Evolutionary conservation across 306 rosid genomes (phyloP).

Genomic region (Lathyrus aphaca): DNA sequence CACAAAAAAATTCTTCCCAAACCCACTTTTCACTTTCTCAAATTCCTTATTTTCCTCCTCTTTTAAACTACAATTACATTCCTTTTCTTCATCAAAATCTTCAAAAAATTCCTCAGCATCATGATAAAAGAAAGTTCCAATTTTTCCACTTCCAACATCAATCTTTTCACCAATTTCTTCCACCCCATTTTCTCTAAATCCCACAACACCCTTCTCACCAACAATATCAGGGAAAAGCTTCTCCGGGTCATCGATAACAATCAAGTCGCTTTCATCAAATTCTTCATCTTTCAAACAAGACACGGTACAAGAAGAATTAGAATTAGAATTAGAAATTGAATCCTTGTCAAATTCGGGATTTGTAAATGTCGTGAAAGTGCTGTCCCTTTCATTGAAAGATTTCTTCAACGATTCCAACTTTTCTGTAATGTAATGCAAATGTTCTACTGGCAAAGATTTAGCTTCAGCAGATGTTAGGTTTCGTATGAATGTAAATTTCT

Average conservation of each 20-base stretch:
- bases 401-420: slow-evolving; percentile 35
- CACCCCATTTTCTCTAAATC: slow-evolving; percentile 23
- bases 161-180: neutral
- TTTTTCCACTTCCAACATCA: slow-evolving; percentile 2
- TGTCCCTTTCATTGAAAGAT: slow-evolving; percentile 32
- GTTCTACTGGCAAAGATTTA: slow-evolving; percentile 20
- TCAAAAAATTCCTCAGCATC: slow-evolving; percentile 34
- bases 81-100: slow-evolving; percentile 20
- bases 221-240: neutral
- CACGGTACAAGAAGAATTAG: slow-evolving; percentile 53
- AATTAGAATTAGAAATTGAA: neutral
- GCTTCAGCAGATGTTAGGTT: slow-evolving; percentile 52
- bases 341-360: slow-evolving; percentile 21
- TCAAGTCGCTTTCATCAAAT: slow-evolving; percentile 4
- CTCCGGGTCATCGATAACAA: slow-evolving; percentile 34
- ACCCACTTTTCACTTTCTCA: neutral
- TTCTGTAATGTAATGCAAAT: slow-evolving; percentile 34
- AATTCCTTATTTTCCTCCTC: slow-evolving; percentile 23
- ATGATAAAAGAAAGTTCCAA: slow-evolving; percentile 21
- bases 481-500: slow-evolving; percentile 41
- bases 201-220: slow-evolving; percentile 38
- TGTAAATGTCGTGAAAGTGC: slow-evolving; percentile 1
- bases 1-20: slow-evolving; percentile 43
- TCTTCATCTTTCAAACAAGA: slow-evolving; percentile 47
- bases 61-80: slow-evolving; percentile 25